Evolutionary conservation across 1,284 basidiomycete species (phyloP).

Genomic region (Chiua sp.): DNA sequence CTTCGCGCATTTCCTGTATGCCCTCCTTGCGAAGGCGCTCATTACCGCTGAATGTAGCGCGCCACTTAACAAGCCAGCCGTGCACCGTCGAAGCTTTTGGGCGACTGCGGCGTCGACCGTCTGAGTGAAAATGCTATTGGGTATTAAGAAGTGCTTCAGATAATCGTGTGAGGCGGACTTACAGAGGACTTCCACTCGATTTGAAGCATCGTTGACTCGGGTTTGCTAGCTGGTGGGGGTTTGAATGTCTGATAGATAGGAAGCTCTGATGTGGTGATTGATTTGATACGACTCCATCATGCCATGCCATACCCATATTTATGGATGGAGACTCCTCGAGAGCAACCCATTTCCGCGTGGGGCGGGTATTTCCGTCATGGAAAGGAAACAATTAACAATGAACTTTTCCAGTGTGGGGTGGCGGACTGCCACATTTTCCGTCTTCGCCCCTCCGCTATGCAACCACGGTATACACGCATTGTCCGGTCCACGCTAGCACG

Average conservation of each 20-base stretch:
- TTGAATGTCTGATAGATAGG: slow-evolving; percentile 13
- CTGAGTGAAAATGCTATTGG: slow-evolving; percentile 47
- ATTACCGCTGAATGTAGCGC: slow-evolving; percentile 71
- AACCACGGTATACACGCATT: slow-evolving; percentile 5
- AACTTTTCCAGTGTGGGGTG: background rate
- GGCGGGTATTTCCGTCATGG: slow-evolving; percentile 22
- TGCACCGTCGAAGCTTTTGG: slow-evolving; percentile 70
- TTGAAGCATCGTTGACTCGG: slow-evolving; percentile 29
- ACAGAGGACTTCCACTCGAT: slow-evolving; percentile 51
- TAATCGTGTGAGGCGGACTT: slow-evolving; percentile 16
- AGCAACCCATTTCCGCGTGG: slow-evolving; percentile 21
- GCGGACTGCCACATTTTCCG: slow-evolving; percentile 15
- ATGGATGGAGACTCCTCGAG: slow-evolving; percentile 13
- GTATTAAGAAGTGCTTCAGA: slow-evolving; percentile 8
- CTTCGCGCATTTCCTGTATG: slow-evolving; percentile 60
- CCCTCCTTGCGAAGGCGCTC: slow-evolving; percentile 59
- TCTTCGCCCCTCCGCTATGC: slow-evolving; percentile 3
- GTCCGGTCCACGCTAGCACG: slow-evolving; percentile 11
- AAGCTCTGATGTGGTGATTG: slow-evolving; percentile 13
- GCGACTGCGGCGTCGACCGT: slow-evolving; percentile 52
- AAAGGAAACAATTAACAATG: slow-evolving; percentile 7
- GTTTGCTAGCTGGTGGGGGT: background rate
- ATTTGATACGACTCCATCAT: background rate
- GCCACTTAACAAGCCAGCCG: slow-evolving; percentile 80
- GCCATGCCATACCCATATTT: slow-evolving; percentile 31